Evolutionary conservation across 1,139 yeast species (phyloP), one percentile per base, ranked within the genome.

Genomic region (Saccharomyces pastorianus): DNA sequence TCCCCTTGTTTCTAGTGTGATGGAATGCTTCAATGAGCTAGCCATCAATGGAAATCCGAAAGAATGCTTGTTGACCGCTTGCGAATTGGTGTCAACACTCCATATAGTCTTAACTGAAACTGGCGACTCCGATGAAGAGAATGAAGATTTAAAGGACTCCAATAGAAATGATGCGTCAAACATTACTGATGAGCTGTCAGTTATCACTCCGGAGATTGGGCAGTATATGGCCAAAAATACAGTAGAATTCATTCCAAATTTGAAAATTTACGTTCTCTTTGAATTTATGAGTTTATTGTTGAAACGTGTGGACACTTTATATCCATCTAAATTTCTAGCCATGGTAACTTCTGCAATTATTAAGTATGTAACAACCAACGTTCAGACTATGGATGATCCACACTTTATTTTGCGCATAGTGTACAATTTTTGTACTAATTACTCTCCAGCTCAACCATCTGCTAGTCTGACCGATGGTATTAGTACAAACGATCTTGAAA

Each of bases 281-380:
- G 95, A 88, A 68, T 74, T 87, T 55, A 70, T 85, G 56, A 75
- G 73, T 41, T 73, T 79, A 51, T 78, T 82, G 48, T 66, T 85
- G 62, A 63, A 59, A 57, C 72, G 81, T 53, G 56, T 64, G 11
- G 73, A 76, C 47, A 85, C 95, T 0, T 67, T 78, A 49, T 83
- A 84, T 63, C 96, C 96, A 11, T 85, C 96, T 0, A 77, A 87
- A 57, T 88, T 88, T 64, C 72, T 91, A 53, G 78, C 85, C 1
- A 84, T 87, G 79, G 79, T 83, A 1, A 73, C 83, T 0, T 68
- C 84, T 1, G 75, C 88, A 0, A 68, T 82, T 48, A 67, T 83
- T 49, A 81, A 80, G 52, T 75, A 79, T 53, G 64, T 80, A 13
- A 74, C 76, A 28, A 60, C 64, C 11, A 82, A 81, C 64, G 65